These are phyloP conservation scores for Decorospora gaudefroyi DNA, from an alignment of 2,329 filamentous ascomycete species.

Conservation along the genomic window DNA sequence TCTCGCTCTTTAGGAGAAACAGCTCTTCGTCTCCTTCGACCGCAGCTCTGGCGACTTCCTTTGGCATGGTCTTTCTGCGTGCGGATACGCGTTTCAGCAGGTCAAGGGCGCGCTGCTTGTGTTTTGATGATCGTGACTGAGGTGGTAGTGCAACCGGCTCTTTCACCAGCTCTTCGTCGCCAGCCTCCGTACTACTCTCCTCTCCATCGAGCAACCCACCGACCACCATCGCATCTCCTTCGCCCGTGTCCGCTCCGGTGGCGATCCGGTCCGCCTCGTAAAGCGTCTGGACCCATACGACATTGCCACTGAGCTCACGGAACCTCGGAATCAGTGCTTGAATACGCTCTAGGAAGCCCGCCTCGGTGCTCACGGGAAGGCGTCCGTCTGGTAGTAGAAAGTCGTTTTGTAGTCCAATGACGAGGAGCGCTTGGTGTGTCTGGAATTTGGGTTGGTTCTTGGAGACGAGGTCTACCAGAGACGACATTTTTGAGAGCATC, in stretches of 20 bases:
- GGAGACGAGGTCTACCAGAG: conserved; percentile 51
- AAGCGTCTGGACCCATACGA: conserved; percentile 84
- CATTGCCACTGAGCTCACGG: conserved; percentile 66
- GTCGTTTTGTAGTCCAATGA: conserved; percentile 90
- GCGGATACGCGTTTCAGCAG: conserved; percentile 46
- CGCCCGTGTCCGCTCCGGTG: conserved; percentile 55
- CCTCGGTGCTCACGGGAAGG: conserved; percentile 66
- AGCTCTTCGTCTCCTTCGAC: conserved; percentile 53
- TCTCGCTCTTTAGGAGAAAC: conserved; percentile 49
- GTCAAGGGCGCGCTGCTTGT: conserved; percentile 44
- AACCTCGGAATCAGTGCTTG: conserved; percentile 71
- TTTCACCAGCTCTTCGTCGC: conserved; percentile 37
- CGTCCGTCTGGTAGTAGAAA: conserved; percentile 73
- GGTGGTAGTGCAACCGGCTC: conserved; percentile 32
- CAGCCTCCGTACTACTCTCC: conserved; percentile 41
- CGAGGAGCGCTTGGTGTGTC: conserved; percentile 71
- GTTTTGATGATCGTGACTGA: conserved; percentile 42
- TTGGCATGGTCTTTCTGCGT: conserved; percentile 34
- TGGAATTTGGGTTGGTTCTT: conserved; percentile 58
- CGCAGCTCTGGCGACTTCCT: conserved; percentile 32
- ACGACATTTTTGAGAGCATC: conserved; percentile 42
- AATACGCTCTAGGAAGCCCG: conserved; percentile 69
- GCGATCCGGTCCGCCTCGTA: conserved; percentile 67
- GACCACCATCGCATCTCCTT: conserved; percentile 53
- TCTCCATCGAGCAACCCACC: conserved; percentile 45